Conservation (phyloP, 2,329 filamentous ascomycete genomes). For the Pseudogymnoascus sp. region DNA sequence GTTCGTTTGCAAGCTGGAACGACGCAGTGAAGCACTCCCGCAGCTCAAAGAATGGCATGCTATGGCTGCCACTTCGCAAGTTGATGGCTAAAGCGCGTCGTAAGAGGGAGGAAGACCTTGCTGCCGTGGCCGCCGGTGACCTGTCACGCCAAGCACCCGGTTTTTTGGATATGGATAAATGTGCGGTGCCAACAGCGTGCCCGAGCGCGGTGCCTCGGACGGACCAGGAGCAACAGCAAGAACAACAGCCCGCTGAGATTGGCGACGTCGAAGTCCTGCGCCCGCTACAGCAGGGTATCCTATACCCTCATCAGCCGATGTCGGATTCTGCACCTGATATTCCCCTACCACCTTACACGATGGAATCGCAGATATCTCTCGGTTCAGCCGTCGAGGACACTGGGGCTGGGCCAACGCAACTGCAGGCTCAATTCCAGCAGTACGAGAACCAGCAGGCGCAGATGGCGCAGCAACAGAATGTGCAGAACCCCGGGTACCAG, state of each 20-base stretch:
- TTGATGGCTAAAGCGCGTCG: constrained; percentile 50
- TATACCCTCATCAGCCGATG: not conserved
- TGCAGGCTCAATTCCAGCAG: not conserved
- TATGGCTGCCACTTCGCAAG: constrained; percentile 56
- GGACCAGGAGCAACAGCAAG: not conserved
- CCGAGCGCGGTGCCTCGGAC: not conserved
- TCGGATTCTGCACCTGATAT: not conserved
- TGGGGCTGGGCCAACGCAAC: not conserved
- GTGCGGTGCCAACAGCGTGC: not conserved
- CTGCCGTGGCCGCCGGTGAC: constrained; percentile 14
- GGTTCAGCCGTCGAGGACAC: not conserved
- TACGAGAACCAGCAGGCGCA: constrained; percentile 14
- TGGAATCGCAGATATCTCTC: not conserved
- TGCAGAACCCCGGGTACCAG: not conserved
- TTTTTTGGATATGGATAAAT: not conserved
- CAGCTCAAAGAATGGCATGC: constrained; percentile 41
- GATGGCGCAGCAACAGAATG: constrained; percentile 1
- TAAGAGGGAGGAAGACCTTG: constrained; percentile 42
- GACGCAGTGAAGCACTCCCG: constrained; percentile 16
- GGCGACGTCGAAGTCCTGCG: constrained; percentile 5
- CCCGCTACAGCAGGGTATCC: not conserved
- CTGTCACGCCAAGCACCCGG: constrained; percentile 1
- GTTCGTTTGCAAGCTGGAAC: constrained; percentile 22
- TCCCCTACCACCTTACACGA: not conserved
- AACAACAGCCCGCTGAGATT: not conserved